Evolutionary conservation across 2,329 filamentous ascomycete species (phyloP), one percentile per base, ranked within the genome.

Genomic region (Fusarium circinatum): DNA sequence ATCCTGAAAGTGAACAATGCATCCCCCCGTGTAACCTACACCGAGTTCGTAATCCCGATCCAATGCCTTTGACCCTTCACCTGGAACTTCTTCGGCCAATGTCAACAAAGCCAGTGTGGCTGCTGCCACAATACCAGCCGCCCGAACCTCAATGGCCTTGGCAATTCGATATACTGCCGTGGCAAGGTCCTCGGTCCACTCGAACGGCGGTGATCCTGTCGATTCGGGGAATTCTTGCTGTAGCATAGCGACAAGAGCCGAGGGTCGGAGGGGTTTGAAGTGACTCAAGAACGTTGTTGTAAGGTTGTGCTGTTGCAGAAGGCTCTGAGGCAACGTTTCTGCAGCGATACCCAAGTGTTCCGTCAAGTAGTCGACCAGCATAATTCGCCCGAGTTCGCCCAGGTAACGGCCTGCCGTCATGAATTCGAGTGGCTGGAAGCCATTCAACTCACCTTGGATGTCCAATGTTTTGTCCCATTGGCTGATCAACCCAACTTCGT

Each of bases 371-470:
- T 94, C 91, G 45, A 91, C 81, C 61, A 94, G 86, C 70, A 93
- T 89, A 63, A 95, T 85, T 32, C 93, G 90, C 30, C 92, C 91
- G 17, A 95, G 88, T 81, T 95, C 93, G 57, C 93, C 93, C 8
- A 95, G 86, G 79, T 95, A 95, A 45, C 93, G 87, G 6, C 93
- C 93, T 6, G 93, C 89, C 2, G 93, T 95, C 92, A 96, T 94
- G 82, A 95, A 96, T 79, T 96, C 94, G 26, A 96, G 88, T 0
- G 93, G 93, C 74, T 96, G 93, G 76, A 96, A 95, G 0, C 93
- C 93, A 0, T 93, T 92, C 12, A 85, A 85, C 75, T 94, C 91
- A 75, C 91, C 92, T 51, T 90, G 88, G 9, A 82, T 82, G 75
- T 95, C 93, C 11, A 96, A 86, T 66, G 87, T 83, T 15, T 85